phyloP scores from a whole-genome alignment of 1,139 yeast genomes.

The Meyerozyma guilliermondii region DNA sequence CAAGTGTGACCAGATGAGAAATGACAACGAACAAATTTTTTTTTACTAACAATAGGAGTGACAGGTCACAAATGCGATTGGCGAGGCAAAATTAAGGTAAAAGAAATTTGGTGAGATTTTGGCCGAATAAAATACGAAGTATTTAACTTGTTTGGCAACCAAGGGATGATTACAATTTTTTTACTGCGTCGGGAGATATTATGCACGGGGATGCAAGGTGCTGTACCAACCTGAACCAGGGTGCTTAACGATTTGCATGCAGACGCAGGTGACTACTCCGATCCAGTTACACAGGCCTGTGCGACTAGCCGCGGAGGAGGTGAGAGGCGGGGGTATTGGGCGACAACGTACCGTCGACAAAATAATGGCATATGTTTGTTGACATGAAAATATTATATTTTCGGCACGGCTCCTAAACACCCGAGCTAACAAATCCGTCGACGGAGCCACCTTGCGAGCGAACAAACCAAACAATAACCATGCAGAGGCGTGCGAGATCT shows the following conservation, averaged over 20 bases:
- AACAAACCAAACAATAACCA: neutral
- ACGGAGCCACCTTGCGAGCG: neutral
- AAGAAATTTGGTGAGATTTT: neutral
- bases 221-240: neutral
- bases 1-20: too few species aligned
- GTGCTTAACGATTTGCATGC: neutral
- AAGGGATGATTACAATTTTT: neutral
- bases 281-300: neutral
- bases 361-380: neutral
- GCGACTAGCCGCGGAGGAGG: neutral
- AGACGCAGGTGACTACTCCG: neutral
- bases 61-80: neutral
- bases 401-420: neutral
- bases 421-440: neutral
- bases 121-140: neutral
- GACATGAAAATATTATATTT: too few species aligned
- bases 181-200: neutral
- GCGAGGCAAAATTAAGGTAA: neutral
- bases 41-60: neutral
- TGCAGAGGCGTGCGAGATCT: constrained; percentile 1
- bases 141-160: neutral
- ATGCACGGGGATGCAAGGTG: neutral
- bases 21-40: neutral
- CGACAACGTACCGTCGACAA: too few species aligned
- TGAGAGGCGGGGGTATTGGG: too few species aligned